phyloP scores from a whole-genome alignment of 345 rosid genomes.

The Erysimum cheiranthoides region DNA sequence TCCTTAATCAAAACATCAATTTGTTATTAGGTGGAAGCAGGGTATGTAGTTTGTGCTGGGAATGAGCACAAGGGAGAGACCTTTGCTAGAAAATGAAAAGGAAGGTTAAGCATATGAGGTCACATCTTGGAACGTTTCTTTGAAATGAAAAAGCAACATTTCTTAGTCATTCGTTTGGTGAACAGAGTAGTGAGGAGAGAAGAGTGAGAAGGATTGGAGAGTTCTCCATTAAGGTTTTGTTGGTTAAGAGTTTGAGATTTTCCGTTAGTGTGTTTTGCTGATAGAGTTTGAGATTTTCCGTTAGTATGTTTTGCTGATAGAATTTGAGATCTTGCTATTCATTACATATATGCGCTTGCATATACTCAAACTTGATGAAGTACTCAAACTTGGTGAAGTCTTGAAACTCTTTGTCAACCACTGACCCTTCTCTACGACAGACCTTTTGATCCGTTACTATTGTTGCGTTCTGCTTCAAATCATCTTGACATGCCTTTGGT shows the following conservation, averaged over 20 bases:
- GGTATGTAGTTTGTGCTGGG: constrained; percentile 71
- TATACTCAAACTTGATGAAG: constrained; percentile 1
- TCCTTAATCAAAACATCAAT: constrained; percentile 7
- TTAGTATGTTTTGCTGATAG: constrained; percentile 22
- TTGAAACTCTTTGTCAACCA: constrained; percentile 9
- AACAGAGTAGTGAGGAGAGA: constrained; percentile 9
- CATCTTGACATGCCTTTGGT: background rate
- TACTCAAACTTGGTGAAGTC: constrained; percentile 7
- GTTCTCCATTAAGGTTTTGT: constrained; percentile 29
- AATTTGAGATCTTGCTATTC: background rate
- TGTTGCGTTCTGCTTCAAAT: background rate
- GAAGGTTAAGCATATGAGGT: constrained; percentile 26
- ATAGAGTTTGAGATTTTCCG: constrained; percentile 15
- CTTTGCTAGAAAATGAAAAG: constrained; percentile 72
- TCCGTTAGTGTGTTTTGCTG: constrained; percentile 23
- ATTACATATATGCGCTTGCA: background rate
- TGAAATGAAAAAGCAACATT: constrained; percentile 1
- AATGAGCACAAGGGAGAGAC: constrained; percentile 87
- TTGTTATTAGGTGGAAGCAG: constrained; percentile 73
- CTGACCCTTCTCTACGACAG: background rate
- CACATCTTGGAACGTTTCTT: constrained; percentile 2
- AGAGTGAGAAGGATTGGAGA: constrained; percentile 24
- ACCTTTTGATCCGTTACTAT: background rate
- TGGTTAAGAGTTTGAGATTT: constrained; percentile 13
- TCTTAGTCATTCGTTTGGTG: constrained; percentile 18